These are phyloP conservation scores for Schwanniomyces pseudopolymorphus DNA, from an alignment of 805 yeast species.

Conservation along the genomic window DNA sequence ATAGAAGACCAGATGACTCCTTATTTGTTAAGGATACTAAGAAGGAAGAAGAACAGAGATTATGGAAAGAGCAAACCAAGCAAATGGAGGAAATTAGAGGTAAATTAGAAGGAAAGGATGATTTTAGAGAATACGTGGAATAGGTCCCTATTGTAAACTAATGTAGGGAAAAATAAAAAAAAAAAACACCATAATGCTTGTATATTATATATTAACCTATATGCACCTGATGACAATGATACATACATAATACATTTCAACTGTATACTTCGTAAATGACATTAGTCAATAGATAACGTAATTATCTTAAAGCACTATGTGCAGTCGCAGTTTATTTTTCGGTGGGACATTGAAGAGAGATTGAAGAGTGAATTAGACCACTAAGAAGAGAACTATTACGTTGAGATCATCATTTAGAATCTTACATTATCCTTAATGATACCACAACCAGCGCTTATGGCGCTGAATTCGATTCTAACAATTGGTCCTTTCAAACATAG, in stretches of 20 bases:
- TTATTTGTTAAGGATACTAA: constrained; percentile 59
- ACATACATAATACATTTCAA: background rate
- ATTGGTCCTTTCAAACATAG: constrained; percentile 46
- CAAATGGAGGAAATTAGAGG: constrained; percentile 78
- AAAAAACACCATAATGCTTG: background rate
- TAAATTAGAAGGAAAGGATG: constrained; percentile 73
- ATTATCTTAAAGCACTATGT: background rate
- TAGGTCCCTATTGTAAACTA: background rate
- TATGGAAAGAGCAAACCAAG: constrained; percentile 69
- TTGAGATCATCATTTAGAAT: background rate
- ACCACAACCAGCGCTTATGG: constrained; percentile 40
- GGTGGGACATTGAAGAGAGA: background rate
- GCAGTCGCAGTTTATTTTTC: background rate
- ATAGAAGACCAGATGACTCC: constrained; percentile 88
- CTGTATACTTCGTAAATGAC: background rate
- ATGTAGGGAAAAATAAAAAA: background rate
- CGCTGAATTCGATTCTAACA: constrained; percentile 39
- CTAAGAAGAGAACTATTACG: background rate
- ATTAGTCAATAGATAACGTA: background rate
- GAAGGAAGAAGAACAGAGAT: constrained; percentile 53
- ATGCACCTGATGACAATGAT: background rate
- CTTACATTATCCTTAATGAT: constrained; percentile 15
- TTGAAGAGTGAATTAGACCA: background rate
- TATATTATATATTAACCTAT: background rate
- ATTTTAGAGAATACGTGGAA: constrained; percentile 67